A percentile compares a stretch with the other conserved stretches of the same genome.
phyloP scores from a whole-genome alignment of 495 filamentous ascomycete species.

The Lophiotrema nucula region DNA sequence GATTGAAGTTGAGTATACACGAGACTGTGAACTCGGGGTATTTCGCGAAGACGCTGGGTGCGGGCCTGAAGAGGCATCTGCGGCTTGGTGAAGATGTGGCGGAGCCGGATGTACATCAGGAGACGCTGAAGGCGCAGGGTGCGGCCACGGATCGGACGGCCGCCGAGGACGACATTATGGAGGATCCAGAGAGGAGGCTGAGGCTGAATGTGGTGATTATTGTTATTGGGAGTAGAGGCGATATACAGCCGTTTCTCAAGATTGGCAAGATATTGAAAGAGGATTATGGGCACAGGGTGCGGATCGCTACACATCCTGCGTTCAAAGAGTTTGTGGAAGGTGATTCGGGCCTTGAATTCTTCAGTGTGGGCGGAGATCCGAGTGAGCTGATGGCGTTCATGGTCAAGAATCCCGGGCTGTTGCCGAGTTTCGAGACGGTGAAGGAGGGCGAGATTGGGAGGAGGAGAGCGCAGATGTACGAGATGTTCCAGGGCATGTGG shows the following conservation, averaged over 20 bases:
- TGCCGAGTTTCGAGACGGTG: slow-evolving; percentile 63
- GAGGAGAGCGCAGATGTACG: slow-evolving; percentile 58
- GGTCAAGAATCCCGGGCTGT: slow-evolving; percentile 75
- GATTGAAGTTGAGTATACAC: slow-evolving; percentile 67
- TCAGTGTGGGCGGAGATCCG: slow-evolving; percentile 69
- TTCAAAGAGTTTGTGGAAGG: slow-evolving; percentile 68
- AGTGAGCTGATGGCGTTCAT: slow-evolving; percentile 77
- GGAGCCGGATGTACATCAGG: neutral
- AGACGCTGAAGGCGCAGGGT: neutral
- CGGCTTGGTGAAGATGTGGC: slow-evolving; percentile 5
- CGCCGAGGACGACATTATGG: slow-evolving; percentile 23
- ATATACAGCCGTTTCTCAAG: slow-evolving; percentile 75
- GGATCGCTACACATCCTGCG: slow-evolving; percentile 66
- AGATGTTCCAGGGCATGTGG: slow-evolving; percentile 47
- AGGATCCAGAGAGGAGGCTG: slow-evolving; percentile 40
- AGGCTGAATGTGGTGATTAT: slow-evolving; percentile 73
- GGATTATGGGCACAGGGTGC: slow-evolving; percentile 66
- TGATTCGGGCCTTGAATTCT: slow-evolving; percentile 65
- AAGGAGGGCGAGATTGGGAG: slow-evolving; percentile 63
- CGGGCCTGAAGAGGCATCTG: slow-evolving; percentile 49
- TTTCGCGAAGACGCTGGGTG: slow-evolving; percentile 66
- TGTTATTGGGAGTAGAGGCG: slow-evolving; percentile 73
- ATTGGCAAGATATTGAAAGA: slow-evolving; percentile 68
- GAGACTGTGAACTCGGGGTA: slow-evolving; percentile 65
- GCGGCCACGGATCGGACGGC: slow-evolving; percentile 9